Conservation (phyloP, 78 protist genomes). For the Dictyostelium intermedium region DNA sequence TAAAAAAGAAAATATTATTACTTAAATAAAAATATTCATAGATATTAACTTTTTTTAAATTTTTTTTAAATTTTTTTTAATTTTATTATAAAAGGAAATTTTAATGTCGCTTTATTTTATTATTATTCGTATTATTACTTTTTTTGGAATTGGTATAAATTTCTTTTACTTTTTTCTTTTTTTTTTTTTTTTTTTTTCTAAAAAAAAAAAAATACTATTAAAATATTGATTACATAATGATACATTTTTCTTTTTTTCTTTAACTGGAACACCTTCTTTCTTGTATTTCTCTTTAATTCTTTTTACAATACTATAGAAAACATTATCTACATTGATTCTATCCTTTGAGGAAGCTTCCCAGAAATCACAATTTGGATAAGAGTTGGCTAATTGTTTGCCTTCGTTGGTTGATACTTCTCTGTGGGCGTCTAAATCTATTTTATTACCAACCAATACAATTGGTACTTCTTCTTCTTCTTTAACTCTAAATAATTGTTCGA, state of each 20-base stretch:
- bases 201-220: neutral
- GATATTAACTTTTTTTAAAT: no score
- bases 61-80: neutral
- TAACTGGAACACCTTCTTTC: conserved; percentile 68
- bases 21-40: neutral
- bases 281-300: conserved; percentile 72
- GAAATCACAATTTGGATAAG: conserved; percentile 75
- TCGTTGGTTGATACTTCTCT: conserved; percentile 58
- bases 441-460: conserved; percentile 71
- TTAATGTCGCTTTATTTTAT: neutral
- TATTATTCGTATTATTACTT: neutral
- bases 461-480: conserved; percentile 82
- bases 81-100: neutral
- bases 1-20: neutral
- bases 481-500: conserved; percentile 75
- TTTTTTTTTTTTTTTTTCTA: neutral
- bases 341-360: conserved; percentile 77
- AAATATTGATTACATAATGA: conserved; percentile 37
- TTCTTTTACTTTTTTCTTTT: neutral
- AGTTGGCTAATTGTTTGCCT: conserved; percentile 29
- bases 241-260: conserved; percentile 78
- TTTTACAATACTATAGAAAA: conserved; percentile 61
- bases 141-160: neutral
- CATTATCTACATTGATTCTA: conserved; percentile 75
- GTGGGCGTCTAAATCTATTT: conserved; percentile 71